These are phyloP conservation scores for Postia placenta DNA, from an alignment of 768 basidiomycete genomes.

Conservation along the genomic window DNA sequence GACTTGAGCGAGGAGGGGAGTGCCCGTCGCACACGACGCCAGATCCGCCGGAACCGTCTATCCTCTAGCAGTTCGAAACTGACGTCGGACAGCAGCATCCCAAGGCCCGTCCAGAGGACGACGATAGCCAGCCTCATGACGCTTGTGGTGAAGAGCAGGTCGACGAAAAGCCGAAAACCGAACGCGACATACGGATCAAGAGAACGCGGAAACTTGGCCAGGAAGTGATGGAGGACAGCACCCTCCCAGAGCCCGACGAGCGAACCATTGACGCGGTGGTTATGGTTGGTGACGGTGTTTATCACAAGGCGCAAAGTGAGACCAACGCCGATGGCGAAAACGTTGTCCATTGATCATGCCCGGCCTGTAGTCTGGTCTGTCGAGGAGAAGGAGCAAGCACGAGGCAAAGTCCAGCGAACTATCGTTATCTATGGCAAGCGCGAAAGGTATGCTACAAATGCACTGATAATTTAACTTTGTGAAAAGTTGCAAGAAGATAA, in stretches of 20 bases:
- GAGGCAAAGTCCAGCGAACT: not conserved
- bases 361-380: too few relatives aligned
- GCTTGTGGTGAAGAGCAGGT: constrained; percentile 61
- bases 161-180: constrained; percentile 64
- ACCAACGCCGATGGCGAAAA: constrained; percentile 63
- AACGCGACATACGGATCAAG: constrained; percentile 66
- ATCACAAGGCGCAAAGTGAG: constrained; percentile 60
- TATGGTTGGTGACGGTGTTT: constrained; percentile 42
- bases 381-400: not conserved
- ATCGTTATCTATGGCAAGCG: too few relatives aligned
- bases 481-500: too few relatives aligned
- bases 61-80: constrained; percentile 42
- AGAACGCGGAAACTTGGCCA: constrained; percentile 58
- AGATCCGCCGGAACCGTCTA: constrained; percentile 23
- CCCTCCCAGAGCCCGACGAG: constrained; percentile 80
- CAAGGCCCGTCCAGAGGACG: constrained; percentile 45
- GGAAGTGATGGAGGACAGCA: constrained; percentile 64
- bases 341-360: constrained; percentile 52
- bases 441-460: too few relatives aligned
- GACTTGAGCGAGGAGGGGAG: constrained; percentile 14
- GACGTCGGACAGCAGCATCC: constrained; percentile 48
- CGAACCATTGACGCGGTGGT: constrained; percentile 50
- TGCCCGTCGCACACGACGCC: constrained; percentile 18
- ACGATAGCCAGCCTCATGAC: constrained; percentile 40
- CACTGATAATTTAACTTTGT: too few relatives aligned